These are phyloP conservation scores for Mycosphaerella sp. DNA, from an alignment of 2,329 filamentous ascomycete genomes.

Conservation along the genomic window DNA sequence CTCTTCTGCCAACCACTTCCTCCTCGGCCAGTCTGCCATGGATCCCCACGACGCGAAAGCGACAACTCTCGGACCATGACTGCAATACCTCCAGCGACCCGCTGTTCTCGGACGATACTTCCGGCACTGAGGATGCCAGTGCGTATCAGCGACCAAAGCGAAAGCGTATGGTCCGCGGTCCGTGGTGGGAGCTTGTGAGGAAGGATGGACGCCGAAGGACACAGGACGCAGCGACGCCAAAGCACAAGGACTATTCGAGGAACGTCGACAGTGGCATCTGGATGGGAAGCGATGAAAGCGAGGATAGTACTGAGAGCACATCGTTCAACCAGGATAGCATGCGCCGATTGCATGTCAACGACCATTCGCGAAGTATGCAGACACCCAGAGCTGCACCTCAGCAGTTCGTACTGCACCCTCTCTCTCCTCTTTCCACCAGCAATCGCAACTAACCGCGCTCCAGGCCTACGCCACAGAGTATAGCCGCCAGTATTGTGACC, in stretches of 20 bases:
- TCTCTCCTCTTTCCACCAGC: neutral
- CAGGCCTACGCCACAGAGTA: conserved; percentile 11
- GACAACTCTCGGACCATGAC: conserved; percentile 29
- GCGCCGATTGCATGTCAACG: conserved; percentile 2
- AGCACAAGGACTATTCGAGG: conserved; percentile 48
- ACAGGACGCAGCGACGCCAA: conserved; percentile 29
- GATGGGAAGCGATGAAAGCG: conserved; percentile 55
- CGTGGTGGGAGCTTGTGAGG: conserved; percentile 54
- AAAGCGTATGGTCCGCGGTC: conserved; percentile 59
- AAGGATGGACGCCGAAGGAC: conserved; percentile 13
- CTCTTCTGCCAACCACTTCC: conserved; percentile 17
- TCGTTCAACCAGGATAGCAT: neutral
- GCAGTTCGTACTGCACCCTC: neutral
- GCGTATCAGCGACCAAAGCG: conserved; percentile 55
- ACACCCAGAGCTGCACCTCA: neutral
- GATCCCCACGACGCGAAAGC: conserved; percentile 24
- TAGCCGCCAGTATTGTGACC: conserved; percentile 25
- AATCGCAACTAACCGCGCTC: conserved; percentile 4
- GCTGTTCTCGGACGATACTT: conserved; percentile 62
- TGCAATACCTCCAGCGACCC: conserved; percentile 58
- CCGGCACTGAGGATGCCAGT: conserved; percentile 53
- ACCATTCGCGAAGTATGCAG: neutral
- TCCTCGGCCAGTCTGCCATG: conserved; percentile 3
- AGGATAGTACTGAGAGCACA: conserved; percentile 10
- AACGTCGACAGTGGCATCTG: conserved; percentile 65